Percentiles rank a stretch among this genome's conserved stretches.
Conservation (phyloP, 805 yeast genomes). For the Zygosaccharomyces bailii region DNA sequence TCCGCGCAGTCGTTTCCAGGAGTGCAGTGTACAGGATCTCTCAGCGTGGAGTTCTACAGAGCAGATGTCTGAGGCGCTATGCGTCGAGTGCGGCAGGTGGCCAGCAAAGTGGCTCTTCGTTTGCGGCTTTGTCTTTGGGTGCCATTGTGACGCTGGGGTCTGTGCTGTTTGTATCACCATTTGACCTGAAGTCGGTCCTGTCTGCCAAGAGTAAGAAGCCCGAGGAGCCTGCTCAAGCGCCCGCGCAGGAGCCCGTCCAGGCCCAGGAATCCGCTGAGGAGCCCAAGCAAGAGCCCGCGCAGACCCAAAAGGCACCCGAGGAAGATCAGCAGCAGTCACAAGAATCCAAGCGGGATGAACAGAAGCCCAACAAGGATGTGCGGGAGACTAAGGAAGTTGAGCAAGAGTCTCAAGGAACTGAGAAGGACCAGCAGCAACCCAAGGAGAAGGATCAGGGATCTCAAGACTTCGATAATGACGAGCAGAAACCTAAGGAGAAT, state of each 20-base stretch:
- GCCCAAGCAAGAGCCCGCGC: not conserved
- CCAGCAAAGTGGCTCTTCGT: not conserved
- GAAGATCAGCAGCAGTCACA: not conserved
- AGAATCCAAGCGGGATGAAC: constrained; percentile 1
- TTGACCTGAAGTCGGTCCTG: constrained; percentile 9
- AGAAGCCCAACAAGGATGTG: constrained; percentile 12
- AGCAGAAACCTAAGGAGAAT: not conserved
- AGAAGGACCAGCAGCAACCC: no score
- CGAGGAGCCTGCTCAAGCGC: constrained; percentile 7
- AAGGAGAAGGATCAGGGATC: not conserved
- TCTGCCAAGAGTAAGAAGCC: constrained; percentile 8
- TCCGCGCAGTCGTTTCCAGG: constrained; percentile 4
- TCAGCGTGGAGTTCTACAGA: not conserved
- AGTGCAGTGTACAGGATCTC: not conserved
- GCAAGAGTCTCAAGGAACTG: not conserved
- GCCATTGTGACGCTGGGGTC: constrained; percentile 16
- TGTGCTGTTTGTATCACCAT: constrained; percentile 14
- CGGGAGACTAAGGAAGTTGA: constrained; percentile 8
- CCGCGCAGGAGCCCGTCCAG: not conserved
- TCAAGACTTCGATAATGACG: no score
- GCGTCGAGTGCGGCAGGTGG: constrained; percentile 3
- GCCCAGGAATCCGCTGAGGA: constrained; percentile 3
- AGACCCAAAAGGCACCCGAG: constrained; percentile 5
- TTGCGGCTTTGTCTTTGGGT: constrained; percentile 11
- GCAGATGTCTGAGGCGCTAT: constrained; percentile 5